Base-by-base conservation (phyloP, 305 asterid species). In the Solanum aculeatissimum region DNA sequence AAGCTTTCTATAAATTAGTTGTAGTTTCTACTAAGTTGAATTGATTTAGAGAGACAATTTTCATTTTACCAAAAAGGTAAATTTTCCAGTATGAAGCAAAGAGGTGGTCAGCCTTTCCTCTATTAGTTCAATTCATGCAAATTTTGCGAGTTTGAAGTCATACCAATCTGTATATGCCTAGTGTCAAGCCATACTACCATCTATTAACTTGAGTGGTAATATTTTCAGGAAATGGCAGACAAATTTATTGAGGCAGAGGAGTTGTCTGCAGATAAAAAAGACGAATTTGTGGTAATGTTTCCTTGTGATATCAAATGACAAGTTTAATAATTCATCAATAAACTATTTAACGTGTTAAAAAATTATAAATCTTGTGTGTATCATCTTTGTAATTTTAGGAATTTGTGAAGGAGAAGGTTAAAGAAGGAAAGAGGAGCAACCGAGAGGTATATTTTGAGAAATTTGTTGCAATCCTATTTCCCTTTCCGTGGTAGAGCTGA, bases 161-260 rank as follows among this genome's bases (percentile, higher is more conserved):
- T 53, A 55, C 49, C 4, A 18, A 53, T 78, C 66, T 78, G 83
- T 53, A 78, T 78, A 6, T 78, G 83, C 32, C 23, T 51, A 27
- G 27, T n/a, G 43, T 25, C 60, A 51, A 38, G 21, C 35, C 53
- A 27, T 49, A 9, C 16, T 77, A 77, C 54, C 27, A 63, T 18
- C 57, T 25, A 81, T 65, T 65, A 68, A 71, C 60, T 65, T 42
- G 42, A 40, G 49, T 54, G 58, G 42, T 9, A 51, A 82, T 45
- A 47, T 65, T 78, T 91, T 55, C 85, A 94, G 98, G 98, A 92
- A 88, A 90, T 93, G 88, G 89, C 93, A 1, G 94, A 93, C 86
- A 92, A 91, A 83, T 90, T 92, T 63, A 90, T 94, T 68, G 96
- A 92, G 91, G 95, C 84, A n/a, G 97, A 95, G 70, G 93, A 89